These are phyloP conservation scores for Candida mesenterica DNA, from an alignment of 1,139 yeast species.

Conservation along the genomic window DNA sequence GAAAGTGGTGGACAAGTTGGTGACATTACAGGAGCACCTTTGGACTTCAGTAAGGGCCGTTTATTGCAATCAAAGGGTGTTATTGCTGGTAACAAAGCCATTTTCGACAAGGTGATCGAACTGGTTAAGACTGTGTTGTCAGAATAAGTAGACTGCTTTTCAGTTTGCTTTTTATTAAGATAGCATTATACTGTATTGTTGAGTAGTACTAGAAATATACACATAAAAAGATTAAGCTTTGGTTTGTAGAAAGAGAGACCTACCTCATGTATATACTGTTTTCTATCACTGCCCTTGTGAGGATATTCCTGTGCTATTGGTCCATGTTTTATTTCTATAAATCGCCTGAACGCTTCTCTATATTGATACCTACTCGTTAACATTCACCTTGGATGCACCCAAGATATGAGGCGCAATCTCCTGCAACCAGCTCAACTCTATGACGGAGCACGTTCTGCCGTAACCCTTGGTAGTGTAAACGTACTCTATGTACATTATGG, in stretches of 20 bases:
- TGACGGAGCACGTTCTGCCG: slow-evolving; percentile 83
- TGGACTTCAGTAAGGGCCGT: slow-evolving; percentile 89
- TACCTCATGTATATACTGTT: no score
- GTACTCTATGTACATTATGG: slow-evolving; percentile 91
- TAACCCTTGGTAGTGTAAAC: slow-evolving; percentile 92
- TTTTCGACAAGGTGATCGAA: slow-evolving; percentile 61
- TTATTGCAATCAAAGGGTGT: slow-evolving; percentile 82
- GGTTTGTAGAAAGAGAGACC: no score
- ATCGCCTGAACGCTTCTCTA: no score
- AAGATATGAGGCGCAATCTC: slow-evolving; percentile 74
- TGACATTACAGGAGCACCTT: slow-evolving; percentile 68
- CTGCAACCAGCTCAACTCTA: slow-evolving; percentile 83
- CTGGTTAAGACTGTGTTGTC: slow-evolving; percentile 39
- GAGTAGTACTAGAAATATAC: no score
- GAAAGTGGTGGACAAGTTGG: slow-evolving; percentile 94
- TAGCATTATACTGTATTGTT: no score
- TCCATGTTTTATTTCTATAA: no score
- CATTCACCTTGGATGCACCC: slow-evolving; percentile 39
- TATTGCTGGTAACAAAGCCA: slow-evolving; percentile 72
- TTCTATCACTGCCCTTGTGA: no score
- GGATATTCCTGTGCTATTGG: no score
- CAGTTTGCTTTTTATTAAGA: no score
- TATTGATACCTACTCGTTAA: slow-evolving; percentile 21
- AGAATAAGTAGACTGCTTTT: not conserved
- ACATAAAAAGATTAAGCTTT: no score